These are phyloP conservation scores for Phytophthora tubulina DNA, from an alignment of 352 stramenopile species.

Conservation along the genomic window DNA sequence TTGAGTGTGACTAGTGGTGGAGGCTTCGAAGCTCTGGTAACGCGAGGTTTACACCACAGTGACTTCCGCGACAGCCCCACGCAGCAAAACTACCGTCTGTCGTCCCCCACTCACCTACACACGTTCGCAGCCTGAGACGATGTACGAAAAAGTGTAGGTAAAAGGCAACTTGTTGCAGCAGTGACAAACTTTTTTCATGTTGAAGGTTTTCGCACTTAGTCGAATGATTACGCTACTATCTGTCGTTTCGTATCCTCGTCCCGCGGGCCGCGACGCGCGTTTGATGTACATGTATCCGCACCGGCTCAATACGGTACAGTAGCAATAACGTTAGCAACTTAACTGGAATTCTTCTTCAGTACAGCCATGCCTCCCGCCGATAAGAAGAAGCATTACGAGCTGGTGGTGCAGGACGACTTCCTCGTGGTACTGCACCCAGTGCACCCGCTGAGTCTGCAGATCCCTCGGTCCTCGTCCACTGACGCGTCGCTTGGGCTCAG, in stretches of 20 bases:
- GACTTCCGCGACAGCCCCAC: constrained; percentile 51
- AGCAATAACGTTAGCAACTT: background rate
- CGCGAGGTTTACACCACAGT: constrained; percentile 38
- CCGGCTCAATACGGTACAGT: too few species aligned
- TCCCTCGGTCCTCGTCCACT: constrained; percentile 44
- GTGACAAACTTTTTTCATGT: background rate
- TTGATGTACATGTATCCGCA: background rate
- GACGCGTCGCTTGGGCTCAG: constrained; percentile 56
- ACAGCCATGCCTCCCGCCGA: constrained; percentile 27
- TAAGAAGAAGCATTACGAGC: constrained; percentile 58
- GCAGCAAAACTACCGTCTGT: constrained; percentile 44
- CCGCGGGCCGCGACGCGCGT: background rate
- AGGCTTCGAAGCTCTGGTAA: constrained; percentile 28
- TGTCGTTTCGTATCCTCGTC: constrained; percentile 26
- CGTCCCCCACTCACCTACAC: constrained; percentile 34
- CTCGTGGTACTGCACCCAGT: constrained; percentile 66
- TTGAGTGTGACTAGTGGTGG: constrained; percentile 28
- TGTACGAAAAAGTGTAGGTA: background rate
- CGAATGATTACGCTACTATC: background rate
- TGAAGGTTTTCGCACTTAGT: constrained; percentile 30
- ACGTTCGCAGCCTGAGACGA: constrained; percentile 31
- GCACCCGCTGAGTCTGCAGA: constrained; percentile 59
- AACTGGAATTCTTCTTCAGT: constrained; percentile 12
- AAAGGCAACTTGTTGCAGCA: background rate
- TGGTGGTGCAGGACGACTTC: constrained; percentile 80